Conservation (phyloP, 176 grass and related monocot species). For the Thinopyrum elongatum region DNA sequence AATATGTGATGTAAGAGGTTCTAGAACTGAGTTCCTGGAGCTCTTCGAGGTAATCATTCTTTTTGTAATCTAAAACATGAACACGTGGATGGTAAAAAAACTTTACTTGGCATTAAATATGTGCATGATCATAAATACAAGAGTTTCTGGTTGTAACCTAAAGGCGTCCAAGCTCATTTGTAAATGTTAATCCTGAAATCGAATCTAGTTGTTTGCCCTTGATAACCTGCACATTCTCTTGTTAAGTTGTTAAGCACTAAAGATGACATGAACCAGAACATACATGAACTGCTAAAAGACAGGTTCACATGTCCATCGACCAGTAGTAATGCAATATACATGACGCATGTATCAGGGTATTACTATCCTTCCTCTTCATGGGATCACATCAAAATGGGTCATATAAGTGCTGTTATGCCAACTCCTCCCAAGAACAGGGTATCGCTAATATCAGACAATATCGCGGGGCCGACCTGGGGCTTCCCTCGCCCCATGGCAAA, state of each 20-base stretch:
- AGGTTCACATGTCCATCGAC: neutral
- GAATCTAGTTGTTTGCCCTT: constrained; percentile 47
- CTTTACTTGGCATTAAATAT: neutral
- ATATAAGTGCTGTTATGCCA: constrained; percentile 5
- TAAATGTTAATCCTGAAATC: constrained; percentile 47
- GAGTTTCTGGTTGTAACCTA: constrained; percentile 55
- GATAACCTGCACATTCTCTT: constrained; percentile 41
- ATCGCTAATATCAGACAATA: neutral
- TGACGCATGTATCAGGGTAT: neutral
- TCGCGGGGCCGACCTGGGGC: constrained; percentile 12
- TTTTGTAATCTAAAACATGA: constrained; percentile 71
- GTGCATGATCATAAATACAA: neutral
- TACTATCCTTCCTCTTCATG: neutral
- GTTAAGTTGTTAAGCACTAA: constrained; percentile 27
- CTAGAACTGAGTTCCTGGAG: constrained; percentile 87
- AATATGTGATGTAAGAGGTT: neutral
- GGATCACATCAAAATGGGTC: constrained; percentile 32
- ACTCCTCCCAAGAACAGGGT: neutral
- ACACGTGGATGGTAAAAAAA: constrained; percentile 12
- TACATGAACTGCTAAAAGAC: neutral
- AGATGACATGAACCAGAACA: constrained; percentile 19
- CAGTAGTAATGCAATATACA: neutral
- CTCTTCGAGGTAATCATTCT: constrained; percentile 93
- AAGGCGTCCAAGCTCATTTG: constrained; percentile 68
- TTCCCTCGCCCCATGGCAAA: constrained; percentile 90